Base-by-base conservation (phyloP, 2,329 filamentous ascomycete genomes). In the Grosmannia clavigera region DNA sequence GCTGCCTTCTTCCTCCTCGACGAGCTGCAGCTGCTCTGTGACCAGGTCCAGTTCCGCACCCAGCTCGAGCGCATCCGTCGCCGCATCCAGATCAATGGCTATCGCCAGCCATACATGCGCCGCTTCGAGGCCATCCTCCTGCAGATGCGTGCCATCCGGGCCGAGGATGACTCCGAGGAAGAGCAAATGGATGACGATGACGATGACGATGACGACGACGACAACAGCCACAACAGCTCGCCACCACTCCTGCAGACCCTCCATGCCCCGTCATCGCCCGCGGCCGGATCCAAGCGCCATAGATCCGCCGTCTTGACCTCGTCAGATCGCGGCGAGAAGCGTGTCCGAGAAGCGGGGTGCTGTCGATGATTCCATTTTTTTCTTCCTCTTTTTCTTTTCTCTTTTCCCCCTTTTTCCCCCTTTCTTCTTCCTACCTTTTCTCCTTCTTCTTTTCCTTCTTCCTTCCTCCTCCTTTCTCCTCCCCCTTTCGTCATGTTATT, bases 21-120 rank as follows among this genome's bases (percentile, higher is more conserved):
- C 43, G 71, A 75, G 9, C 71, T 83, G 4, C 68, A 67, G 19
- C 67, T 74, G 27, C 68, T 80, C 1, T 76, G 73, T 1, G 75
- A 77, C 12, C 74, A 77, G 51, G 73, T 70, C 55, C 75, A 74
- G 61, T 76, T 76, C 59, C 64, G 77, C 22, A 68, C 75, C 55
- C 69, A 72, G 35, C 70, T 76, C 11, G 67, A 67, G 58, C 65
- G 61, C 11, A 67, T 76, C 59, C 63, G 64, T 5, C 55, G 57
- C 2, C 63, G 61, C 43, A 64, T 65, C 50, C 59, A 64, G 58
- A 43, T 58, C 46, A 63, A 62, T 46, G 65, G 65, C 4, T 66
- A 63, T 58, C 61, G 63, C 14, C 53, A 59, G 60, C 43, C 61
- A 33, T 65, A 62, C 40, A 64, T 64, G 61, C 55, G 33, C 2